Conservation (phyloP, 805 yeast genomes). For the Tetrapisispora fleetii region DNA sequence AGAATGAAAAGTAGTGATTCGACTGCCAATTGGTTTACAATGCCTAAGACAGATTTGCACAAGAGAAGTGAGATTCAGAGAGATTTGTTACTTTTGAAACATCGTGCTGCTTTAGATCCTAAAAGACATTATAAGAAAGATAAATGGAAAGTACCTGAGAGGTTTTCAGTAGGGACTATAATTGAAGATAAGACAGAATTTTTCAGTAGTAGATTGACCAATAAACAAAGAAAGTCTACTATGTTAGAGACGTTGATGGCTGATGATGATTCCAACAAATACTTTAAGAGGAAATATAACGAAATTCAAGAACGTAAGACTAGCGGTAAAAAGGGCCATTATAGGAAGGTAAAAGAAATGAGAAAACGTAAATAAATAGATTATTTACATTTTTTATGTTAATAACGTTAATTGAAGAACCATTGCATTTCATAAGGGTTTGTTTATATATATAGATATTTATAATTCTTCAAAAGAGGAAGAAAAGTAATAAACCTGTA, state of each 20-base stretch:
- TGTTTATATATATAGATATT: background rate
- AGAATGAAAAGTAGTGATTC: conserved; percentile 6
- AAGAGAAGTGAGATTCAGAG: conserved; percentile 48
- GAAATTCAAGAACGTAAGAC: conserved; percentile 62
- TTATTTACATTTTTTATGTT: background rate
- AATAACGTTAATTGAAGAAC: background rate
- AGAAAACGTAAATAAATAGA: conserved; percentile 32
- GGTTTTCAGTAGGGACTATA: conserved; percentile 82
- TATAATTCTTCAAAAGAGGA: background rate
- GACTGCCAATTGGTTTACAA: conserved; percentile 64
- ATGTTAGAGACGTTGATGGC: conserved; percentile 75
- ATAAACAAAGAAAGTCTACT: conserved; percentile 65
- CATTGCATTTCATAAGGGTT: background rate
- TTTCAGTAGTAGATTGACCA: conserved; percentile 47
- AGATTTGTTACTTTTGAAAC: conserved; percentile 68
- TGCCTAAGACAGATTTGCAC: conserved; percentile 70
- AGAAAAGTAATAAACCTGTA: background rate
- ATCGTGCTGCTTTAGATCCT: conserved; percentile 88
- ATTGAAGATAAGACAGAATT: conserved; percentile 75
- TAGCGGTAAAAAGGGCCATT: conserved; percentile 59
- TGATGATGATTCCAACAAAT: conserved; percentile 57
- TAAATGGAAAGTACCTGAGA: conserved; percentile 65
- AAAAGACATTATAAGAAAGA: conserved; percentile 90
- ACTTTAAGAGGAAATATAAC: conserved; percentile 74
- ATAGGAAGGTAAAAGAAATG: conserved; percentile 51